Percentiles rank a stretch among this genome's conserved stretches.
phyloP scores from a whole-genome alignment of 352 stramenopile species.

The Salisapilia sapeloensis region DNA sequence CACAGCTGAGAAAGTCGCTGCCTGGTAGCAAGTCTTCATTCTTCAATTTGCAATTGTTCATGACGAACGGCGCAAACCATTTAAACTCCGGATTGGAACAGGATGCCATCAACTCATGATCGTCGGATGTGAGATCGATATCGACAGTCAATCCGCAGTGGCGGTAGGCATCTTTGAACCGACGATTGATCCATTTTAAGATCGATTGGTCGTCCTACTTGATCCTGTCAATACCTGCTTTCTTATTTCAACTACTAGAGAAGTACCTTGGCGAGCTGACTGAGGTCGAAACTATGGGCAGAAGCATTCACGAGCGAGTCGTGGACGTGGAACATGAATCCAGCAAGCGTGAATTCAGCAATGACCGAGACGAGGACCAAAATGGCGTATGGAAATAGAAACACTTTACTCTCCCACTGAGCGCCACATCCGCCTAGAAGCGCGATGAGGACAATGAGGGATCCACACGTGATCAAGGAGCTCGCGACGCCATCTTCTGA shows the following conservation, averaged over 20 bases:
- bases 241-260: too few species aligned
- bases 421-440: constrained; percentile 63
- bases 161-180: constrained; percentile 64
- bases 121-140: constrained; percentile 24
- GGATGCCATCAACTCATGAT: constrained; percentile 19
- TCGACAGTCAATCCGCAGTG: constrained; percentile 49
- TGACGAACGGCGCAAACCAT: constrained; percentile 62
- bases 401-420: constrained; percentile 77
- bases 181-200: constrained; percentile 57
- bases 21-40: constrained; percentile 22
- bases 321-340: constrained; percentile 71
- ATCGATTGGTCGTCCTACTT: constrained; percentile 32
- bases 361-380: constrained; percentile 63
- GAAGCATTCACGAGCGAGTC: constrained; percentile 42
- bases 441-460: constrained; percentile 61
- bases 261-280: constrained; percentile 30
- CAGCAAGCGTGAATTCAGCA: constrained; percentile 55
- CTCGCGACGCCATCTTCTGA: constrained; percentile 58
- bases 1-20: constrained; percentile 57
- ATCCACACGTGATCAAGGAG: constrained; percentile 64
- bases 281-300: constrained; percentile 53
- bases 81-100: constrained; percentile 36
- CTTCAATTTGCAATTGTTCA: constrained; percentile 52
- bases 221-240: too few species aligned
- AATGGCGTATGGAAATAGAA: constrained; percentile 70